Percentiles rank a stretch among this genome's conserved stretches.
These are phyloP conservation scores for Coemansia sp. DNA, from an alignment of 192 early-diverging fungal genomes.

Conservation along the genomic window DNA sequence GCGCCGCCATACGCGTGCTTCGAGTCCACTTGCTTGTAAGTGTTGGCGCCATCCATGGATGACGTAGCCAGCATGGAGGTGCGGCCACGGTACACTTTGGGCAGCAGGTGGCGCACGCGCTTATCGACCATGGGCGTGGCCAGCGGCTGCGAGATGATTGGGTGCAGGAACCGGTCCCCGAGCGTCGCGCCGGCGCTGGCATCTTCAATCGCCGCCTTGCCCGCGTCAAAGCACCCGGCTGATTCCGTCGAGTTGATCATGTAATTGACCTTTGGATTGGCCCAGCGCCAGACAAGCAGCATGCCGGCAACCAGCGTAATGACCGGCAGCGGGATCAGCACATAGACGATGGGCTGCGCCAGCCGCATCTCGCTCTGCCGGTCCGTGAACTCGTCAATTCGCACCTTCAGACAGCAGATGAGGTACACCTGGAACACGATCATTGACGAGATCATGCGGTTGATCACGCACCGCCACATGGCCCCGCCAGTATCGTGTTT, in stretches of 20 bases:
- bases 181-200: conserved; percentile 27
- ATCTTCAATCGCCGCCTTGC: conserved; percentile 17
- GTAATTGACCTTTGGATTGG: conserved; percentile 57
- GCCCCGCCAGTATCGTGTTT: conserved; percentile 65
- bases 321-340: conserved; percentile 58
- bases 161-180: conserved; percentile 63
- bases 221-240: conserved; percentile 31
- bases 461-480: conserved; percentile 66
- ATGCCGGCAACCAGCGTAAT: conserved; percentile 57
- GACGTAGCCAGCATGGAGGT: conserved; percentile 8
- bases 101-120: conserved; percentile 60
- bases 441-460: conserved; percentile 62
- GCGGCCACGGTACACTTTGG: conserved; percentile 57
- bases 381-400: conserved; percentile 55
- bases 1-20: not conserved
- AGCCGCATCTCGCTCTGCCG: conserved; percentile 18
- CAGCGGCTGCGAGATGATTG: conserved; percentile 57
- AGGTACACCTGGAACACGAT: conserved; percentile 66
- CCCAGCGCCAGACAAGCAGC: conserved; percentile 31
- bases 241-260: conserved; percentile 47
- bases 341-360: conserved; percentile 46
- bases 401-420: conserved; percentile 53
- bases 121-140: conserved; percentile 67
- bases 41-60: not conserved
- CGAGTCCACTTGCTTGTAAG: not conserved